phyloP scores from a whole-genome alignment of 78 protist genomes.

The Cavenderia fasciculata region DNA sequence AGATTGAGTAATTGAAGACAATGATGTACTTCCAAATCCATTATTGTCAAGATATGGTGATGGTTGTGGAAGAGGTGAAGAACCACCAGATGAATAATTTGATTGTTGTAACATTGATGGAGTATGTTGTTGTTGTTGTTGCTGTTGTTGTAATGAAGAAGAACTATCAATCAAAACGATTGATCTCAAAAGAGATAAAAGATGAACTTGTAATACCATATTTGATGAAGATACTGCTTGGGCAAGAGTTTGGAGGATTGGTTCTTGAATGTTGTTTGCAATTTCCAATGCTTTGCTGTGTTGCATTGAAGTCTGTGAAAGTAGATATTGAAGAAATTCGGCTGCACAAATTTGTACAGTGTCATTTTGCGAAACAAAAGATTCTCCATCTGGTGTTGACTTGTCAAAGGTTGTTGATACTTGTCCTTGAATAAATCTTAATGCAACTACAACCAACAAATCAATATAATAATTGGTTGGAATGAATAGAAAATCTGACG shows the following conservation, averaged over 20 bases:
- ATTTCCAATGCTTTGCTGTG: slow-evolving; percentile 45
- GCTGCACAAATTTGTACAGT: slow-evolving; percentile 77
- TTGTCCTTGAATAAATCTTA: slow-evolving; percentile 62
- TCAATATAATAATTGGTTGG: slow-evolving; percentile 72
- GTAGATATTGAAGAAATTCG: slow-evolving; percentile 58
- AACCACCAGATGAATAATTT: not conserved
- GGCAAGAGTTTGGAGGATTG: slow-evolving; percentile 60
- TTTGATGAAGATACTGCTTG: slow-evolving; percentile 62
- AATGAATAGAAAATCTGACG: slow-evolving; percentile 61
- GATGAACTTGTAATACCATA: slow-evolving; percentile 72
- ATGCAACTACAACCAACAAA: slow-evolving; percentile 49
- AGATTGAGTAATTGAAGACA: slow-evolving; percentile 54
- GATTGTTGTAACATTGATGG: not conserved
- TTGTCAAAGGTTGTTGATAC: slow-evolving; percentile 2
- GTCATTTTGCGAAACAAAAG: slow-evolving; percentile 60
- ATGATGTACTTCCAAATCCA: slow-evolving; percentile 3
- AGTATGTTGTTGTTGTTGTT: not conserved
- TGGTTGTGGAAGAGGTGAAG: not conserved
- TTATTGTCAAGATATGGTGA: too few relatives aligned
- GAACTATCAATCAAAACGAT: slow-evolving; percentile 53
- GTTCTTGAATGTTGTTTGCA: slow-evolving; percentile 73
- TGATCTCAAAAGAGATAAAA: slow-evolving; percentile 47
- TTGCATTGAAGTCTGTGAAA: slow-evolving; percentile 36
- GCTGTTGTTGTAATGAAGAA: not conserved
- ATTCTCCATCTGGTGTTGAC: slow-evolving; percentile 4